Base-by-base conservation (phyloP, 805 yeast genomes). In the Schwanniomyces yamadae region DNA sequence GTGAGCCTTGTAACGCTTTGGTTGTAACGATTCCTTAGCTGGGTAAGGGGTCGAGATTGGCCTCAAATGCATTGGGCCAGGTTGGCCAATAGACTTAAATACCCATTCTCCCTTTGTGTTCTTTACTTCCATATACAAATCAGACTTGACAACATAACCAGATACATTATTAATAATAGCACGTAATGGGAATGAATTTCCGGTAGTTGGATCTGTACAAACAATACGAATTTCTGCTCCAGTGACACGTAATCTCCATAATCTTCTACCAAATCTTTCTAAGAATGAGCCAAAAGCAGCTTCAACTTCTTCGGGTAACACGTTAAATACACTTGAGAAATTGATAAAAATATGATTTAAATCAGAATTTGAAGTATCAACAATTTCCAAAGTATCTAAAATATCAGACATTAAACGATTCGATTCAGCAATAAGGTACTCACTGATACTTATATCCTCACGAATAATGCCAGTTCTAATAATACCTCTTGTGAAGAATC, bases 1-100 rank as follows among this genome's bases (percentile, higher is more conserved):
- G 66, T 93, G 98, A 33, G 99, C 99, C 71, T 84, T 86, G 74
- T 95, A 95, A 69, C 99, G 88, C 68, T 93, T 93, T 53, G 98
- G 97, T 72, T 93, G 99, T 55, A 93, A 76, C 71, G 95, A 90
- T 69, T 93, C 99, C 73, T 93, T 93, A 21, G 95, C 95, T 40
- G 98, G 95, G 60, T 93, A 95, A 33, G 97, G 96, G 34, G 97
- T 87, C 31, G 90, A 83, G 55, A 93, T 89, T 28, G 96, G 84
- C 66, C 98, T 82, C 71, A 93, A 74, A 59, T 93, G 99, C 99
- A 93, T 93, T 16, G 93, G 77, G 23, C 99, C 99, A 34, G 98
- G 95, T 47, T 82, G 75, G 40, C 96, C 96, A 59, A 93, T 76
- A 3, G 96, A 87, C 67, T 88, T 90, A 82, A 91, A 93, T 20